phyloP scores from a whole-genome alignment of 2,329 filamentous ascomycete genomes.

The Verticillium nubilum region DNA sequence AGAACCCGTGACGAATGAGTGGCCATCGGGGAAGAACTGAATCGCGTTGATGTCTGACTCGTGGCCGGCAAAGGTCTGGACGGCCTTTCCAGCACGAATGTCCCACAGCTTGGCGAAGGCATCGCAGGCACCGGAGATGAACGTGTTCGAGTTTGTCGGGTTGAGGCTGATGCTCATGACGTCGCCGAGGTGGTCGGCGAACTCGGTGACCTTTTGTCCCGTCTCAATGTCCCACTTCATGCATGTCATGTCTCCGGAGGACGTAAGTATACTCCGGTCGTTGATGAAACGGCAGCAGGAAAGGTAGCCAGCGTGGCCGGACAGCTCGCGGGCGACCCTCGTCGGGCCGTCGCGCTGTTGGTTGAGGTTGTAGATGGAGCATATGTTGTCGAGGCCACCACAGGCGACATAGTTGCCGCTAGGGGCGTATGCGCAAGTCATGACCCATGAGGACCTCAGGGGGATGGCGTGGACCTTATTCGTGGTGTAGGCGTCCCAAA shows the following conservation, averaged over 20 bases:
- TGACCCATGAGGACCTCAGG: conserved; percentile 96
- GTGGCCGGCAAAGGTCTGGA: conserved; percentile 97
- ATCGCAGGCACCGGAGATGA: conserved; percentile 98
- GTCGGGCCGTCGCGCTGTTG: conserved; percentile 93
- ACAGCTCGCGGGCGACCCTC: conserved; percentile 89
- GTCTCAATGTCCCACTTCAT: conserved; percentile 99
- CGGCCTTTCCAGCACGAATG: conserved; percentile 94
- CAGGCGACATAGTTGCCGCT: conserved; percentile 98
- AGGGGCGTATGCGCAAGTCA: conserved; percentile 98
- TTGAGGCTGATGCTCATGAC: conserved; percentile 99
- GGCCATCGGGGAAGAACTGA: conserved; percentile 98
- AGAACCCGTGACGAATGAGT: conserved; percentile 96
- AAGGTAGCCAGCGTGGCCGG: conserved; percentile 93
- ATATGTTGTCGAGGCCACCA: conserved; percentile 98
- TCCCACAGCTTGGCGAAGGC: conserved; percentile 99
- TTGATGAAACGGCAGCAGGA: conserved; percentile 99
- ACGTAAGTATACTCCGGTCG: conserved; percentile 94
- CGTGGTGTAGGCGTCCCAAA: conserved; percentile 99
- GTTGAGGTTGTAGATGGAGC: conserved; percentile 98
- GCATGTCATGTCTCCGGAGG: conserved; percentile 98
- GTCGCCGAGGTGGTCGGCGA: conserved; percentile 95
- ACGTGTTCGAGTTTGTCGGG: conserved; percentile 97
- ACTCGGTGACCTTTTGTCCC: conserved; percentile 94
- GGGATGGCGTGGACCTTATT: conserved; percentile 99
- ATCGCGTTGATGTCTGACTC: conserved; percentile 99